Conservation (phyloP, 2,329 filamentous ascomycete species). For the Harringtonia aguacate region DNA sequence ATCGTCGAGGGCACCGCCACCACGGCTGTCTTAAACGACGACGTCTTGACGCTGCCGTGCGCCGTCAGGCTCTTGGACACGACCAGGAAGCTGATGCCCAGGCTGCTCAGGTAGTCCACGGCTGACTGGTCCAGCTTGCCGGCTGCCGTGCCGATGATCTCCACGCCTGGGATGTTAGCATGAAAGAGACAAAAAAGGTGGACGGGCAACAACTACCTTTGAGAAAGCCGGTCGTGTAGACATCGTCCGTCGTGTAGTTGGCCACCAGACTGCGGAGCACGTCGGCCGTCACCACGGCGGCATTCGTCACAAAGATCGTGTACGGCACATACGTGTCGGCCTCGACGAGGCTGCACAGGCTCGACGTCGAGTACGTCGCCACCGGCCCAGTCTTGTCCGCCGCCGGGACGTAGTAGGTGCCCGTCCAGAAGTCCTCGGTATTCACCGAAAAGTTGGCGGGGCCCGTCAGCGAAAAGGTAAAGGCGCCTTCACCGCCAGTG, state of each 20-base stretch:
- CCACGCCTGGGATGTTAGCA: not conserved
- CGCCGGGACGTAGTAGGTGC: slow-evolving; percentile 1
- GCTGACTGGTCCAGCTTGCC: not conserved
- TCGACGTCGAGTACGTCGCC: not conserved
- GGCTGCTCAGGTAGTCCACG: not conserved
- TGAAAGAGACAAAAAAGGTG: not conserved
- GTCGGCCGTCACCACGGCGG: not conserved
- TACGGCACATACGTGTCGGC: not conserved
- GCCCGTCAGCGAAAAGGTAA: not conserved
- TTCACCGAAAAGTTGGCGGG: slow-evolving; percentile 1
- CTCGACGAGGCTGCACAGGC: not conserved
- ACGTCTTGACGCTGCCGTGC: too few species aligned
- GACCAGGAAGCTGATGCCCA: not conserved
- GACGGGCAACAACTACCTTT: not conserved
- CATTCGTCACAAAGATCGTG: slow-evolving; percentile 2
- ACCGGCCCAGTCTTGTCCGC: not conserved
- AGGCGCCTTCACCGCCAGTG: not conserved
- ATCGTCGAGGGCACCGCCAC: not conserved
- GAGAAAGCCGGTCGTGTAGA: not conserved
- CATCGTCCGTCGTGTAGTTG: slow-evolving; percentile 1
- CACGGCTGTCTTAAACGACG: not conserved
- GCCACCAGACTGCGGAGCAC: not conserved
- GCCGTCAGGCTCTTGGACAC: not conserved
- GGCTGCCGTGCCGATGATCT: not conserved
- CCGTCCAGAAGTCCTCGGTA: slow-evolving; percentile 1